These are phyloP conservation scores for Boletus eberwhitei DNA, from an alignment of 768 basidiomycete species.

Conservation along the genomic window DNA sequence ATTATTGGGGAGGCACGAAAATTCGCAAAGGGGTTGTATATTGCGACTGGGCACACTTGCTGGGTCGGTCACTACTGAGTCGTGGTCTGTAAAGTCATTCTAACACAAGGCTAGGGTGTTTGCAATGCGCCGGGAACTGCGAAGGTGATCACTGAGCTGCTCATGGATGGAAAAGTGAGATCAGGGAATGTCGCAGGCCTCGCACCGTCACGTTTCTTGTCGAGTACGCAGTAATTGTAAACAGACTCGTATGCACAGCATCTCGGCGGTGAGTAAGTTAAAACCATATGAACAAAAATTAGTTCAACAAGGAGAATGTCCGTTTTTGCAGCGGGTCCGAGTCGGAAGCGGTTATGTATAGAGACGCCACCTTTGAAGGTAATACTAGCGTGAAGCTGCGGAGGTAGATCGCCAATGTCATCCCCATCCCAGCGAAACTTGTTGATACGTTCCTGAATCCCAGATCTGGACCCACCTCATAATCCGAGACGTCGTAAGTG, in stretches of 20 bases:
- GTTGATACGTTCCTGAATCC: slow-evolving; percentile 15
- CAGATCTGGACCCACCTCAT: slow-evolving; percentile 10
- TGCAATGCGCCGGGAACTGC: slow-evolving; percentile 86
- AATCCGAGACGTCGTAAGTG: no score
- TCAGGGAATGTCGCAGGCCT: no score
- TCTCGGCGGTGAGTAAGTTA: no score
- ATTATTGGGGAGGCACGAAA: slow-evolving; percentile 61
- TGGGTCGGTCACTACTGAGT: slow-evolving; percentile 55
- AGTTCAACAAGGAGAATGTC: neutral
- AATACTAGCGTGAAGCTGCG: slow-evolving; percentile 1
- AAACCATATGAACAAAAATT: no score
- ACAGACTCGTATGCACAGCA: no score
- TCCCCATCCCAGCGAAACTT: neutral
- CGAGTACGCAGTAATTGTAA: neutral
- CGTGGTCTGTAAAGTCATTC: neutral
- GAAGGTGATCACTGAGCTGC: slow-evolving; percentile 62
- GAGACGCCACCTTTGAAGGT: neutral
- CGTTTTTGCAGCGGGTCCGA: slow-evolving; percentile 7
- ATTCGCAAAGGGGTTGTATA: slow-evolving; percentile 59
- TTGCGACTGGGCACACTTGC: slow-evolving; percentile 78
- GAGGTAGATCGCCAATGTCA: slow-evolving; percentile 21
- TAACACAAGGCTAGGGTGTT: slow-evolving; percentile 50
- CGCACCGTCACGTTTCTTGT: no score
- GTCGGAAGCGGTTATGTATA: slow-evolving; percentile 2
- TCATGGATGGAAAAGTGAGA: slow-evolving; percentile 73